Percentiles rank a stretch among this genome's conserved stretches.
Conservation (phyloP, 2,329 filamentous ascomycete species). For the Ascochyta clinopodiicola region DNA sequence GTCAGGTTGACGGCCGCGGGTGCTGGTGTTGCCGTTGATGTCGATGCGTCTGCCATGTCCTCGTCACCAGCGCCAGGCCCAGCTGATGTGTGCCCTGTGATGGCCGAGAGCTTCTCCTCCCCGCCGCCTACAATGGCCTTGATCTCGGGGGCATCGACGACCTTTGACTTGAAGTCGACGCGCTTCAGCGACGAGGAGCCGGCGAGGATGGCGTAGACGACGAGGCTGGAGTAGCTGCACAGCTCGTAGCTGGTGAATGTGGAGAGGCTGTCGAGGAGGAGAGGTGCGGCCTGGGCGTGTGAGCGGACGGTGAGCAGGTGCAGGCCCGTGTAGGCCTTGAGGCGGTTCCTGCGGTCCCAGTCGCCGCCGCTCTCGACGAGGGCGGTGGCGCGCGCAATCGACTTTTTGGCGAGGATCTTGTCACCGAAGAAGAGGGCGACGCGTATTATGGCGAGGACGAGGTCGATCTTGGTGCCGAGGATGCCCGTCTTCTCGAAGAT, state of each 20-base stretch:
- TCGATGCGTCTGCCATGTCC: constrained; percentile 68
- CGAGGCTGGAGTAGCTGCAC: constrained; percentile 93
- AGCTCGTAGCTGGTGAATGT: constrained; percentile 99
- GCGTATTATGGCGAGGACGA: constrained; percentile 94
- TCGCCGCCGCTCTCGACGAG: constrained; percentile 95
- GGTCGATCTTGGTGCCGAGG: constrained; percentile 94
- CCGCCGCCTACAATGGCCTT: constrained; percentile 92
- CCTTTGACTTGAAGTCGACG: constrained; percentile 98
- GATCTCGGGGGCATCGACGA: constrained; percentile 97
- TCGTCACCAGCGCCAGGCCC: constrained; percentile 80
- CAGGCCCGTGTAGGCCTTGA: constrained; percentile 98
- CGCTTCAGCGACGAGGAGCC: constrained; percentile 94
- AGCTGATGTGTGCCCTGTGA: constrained; percentile 80
- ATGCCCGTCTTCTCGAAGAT: constrained; percentile 98
- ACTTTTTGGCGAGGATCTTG: constrained; percentile 89
- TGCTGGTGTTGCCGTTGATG: constrained; percentile 59
- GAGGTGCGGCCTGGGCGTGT: constrained; percentile 85
- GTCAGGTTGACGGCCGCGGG: constrained; percentile 87
- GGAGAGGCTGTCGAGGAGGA: constrained; percentile 94
- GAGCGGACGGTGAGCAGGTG: constrained; percentile 91
- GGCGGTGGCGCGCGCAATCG: constrained; percentile 84
- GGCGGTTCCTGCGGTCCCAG: constrained; percentile 96
- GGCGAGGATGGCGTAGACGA: constrained; percentile 93
- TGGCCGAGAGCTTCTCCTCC: constrained; percentile 83
- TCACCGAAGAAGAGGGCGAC: constrained; percentile 96